phyloP scores from a whole-genome alignment of 2,329 filamentous ascomycete genomes.

The Apiospora aurea region DNA sequence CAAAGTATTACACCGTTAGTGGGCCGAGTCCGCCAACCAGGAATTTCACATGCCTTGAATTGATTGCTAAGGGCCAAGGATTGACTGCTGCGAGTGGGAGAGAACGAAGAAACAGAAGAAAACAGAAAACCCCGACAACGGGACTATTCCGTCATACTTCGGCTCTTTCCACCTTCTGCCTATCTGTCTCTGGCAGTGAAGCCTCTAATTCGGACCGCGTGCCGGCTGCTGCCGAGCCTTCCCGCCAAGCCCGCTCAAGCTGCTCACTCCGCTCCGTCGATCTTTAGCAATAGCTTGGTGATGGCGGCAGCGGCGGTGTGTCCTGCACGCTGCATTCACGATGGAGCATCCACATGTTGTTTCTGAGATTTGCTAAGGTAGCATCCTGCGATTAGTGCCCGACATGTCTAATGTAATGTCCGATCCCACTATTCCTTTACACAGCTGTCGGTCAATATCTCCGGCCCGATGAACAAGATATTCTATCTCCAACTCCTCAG shows the following conservation, averaged over 20 bases:
- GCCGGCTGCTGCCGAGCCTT: constrained; percentile 2
- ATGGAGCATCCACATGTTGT: constrained; percentile 8
- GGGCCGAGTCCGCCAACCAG: background rate
- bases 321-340: background rate
- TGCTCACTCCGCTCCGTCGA: background rate
- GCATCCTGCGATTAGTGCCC: constrained; percentile 1
- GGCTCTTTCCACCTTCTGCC: background rate
- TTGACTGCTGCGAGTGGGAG: background rate
- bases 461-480: too few species aligned
- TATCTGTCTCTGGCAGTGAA: background rate
- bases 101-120: background rate
- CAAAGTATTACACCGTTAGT: background rate
- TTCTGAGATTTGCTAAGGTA: background rate
- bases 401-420: background rate
- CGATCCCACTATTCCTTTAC: background rate
- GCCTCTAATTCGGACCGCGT: background rate
- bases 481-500: too few species aligned
- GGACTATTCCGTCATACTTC: background rate
- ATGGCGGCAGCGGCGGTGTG: constrained; percentile 12
- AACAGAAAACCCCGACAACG: background rate
- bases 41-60: constrained; percentile 10
- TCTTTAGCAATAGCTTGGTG: constrained; percentile 12
- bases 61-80: too few species aligned
- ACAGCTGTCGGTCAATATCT: too few species aligned
- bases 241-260: constrained; percentile 1